Evolutionary conservation across 1,284 basidiomycete species (phyloP), one percentile per base, ranked within the genome.

Genomic region (Polyporus tsugae): DNA sequence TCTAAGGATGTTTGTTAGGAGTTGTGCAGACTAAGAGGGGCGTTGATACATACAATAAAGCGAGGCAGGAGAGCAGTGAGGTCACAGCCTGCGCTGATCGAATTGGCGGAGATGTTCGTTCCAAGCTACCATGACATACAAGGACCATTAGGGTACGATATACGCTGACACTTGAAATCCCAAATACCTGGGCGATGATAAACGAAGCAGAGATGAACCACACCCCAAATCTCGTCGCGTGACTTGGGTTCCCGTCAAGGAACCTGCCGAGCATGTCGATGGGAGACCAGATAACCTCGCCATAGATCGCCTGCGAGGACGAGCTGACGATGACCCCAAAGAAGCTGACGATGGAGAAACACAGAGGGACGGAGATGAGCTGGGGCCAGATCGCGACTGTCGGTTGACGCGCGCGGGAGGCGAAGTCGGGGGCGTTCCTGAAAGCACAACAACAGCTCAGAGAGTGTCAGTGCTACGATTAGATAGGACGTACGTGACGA

Each of bases 271-370:
- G 82, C 55, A 95, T 82, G 70, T 92, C 89, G 65, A 95, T 86
- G 0, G 93, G 94, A 13, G 90, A 91, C 94, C 94, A 96, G 67
- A 95, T 87, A 15, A 89, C 87, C 72, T 89, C 86, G 29, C 92
- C 92, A 74, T 92, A 95, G 72, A 95, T 91, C 19, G 89, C 86
- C 68, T 88, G 83, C n/a, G 91, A 91, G 7, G 91, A 91, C 1
- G 92, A 94, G 61, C 91, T 91, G 72, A 96, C 94, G 61, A 95
- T 89, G 77, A 96, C 93, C 6, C 94, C 95, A 68, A 96, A 84
- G 82, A 96, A 92, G 72, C 89, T 91, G 67, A 94, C 92, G 70
- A 95, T 79, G 39, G 88, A 89, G 80, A 95, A 95, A 0, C 89
- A 87, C 55, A 95, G 73, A 0, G 95, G 95, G 44, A 95, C 86